Base-by-base conservation (phyloP, 2,329 filamentous ascomycete species). In the Colletotrichum tropicicola region DNA sequence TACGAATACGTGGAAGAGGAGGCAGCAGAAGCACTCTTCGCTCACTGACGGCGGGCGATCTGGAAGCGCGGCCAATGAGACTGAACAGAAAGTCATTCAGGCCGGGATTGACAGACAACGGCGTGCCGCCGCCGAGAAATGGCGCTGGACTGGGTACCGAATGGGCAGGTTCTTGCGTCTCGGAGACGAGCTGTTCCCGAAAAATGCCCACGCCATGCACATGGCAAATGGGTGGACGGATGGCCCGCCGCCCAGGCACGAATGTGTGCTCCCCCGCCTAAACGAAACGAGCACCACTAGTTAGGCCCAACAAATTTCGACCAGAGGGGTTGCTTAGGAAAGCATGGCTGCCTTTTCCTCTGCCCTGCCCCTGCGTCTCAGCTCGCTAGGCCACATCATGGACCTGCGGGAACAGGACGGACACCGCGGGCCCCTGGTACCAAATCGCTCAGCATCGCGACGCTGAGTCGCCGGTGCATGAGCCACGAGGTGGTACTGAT, bases 291-390 rank as follows among this genome's bases (percentile, higher is more conserved):
- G 57, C 28, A 45, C 28, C 30, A 49, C 45, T 47, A 65, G 58
- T 52, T 54, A 21, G 51, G 48, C 62, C 57, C 58, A 65, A 65
- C 62, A 65, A 55, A 62, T 62, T 52, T 44, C 32, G n/a, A n/a
- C n/a, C n/a, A n/a, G n/a, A n/a, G n/a, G n/a, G n/a, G n/a, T n/a
- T n/a, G n/a, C n/a, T n/a, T n/a, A n/a, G n/a, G n/a, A n/a, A n/a
- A n/a, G n/a, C n/a, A n/a, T n/a, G n/a, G n/a, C n/a, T n/a, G n/a
- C n/a, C n/a, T n/a, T n/a, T n/a, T n/a, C n/a, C n/a, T n/a, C n/a
- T n/a, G n/a, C n/a, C n/a, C n/a, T n/a, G n/a, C n/a, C n/a, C n/a
- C n/a, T n/a, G n/a, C n/a, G n/a, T n/a, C n/a, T n/a, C n/a, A n/a
- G n/a, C n/a, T n/a, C n/a, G n/a, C n/a, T n/a, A n/a, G n/a, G n/a